A percentile compares a stretch with the other conserved stretches of the same genome.
These are phyloP conservation scores for Magnolia changhungtana DNA, from an alignment of 164 flowering plant species.

Conservation along the genomic window DNA sequence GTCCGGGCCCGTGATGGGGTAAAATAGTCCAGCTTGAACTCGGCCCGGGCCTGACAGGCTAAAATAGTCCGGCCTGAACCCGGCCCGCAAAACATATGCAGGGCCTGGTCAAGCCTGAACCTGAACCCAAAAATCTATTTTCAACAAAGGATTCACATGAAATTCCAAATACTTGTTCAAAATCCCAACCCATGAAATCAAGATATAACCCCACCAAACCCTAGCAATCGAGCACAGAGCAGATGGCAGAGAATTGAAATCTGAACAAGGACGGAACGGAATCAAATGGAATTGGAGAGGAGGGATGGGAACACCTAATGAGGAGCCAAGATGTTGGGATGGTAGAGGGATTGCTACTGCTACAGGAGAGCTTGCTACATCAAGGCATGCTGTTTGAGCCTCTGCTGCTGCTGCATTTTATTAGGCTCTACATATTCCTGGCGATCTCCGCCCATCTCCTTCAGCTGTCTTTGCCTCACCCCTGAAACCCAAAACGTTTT, in stretches of 20 bases:
- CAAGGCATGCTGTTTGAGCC: conserved; percentile 53
- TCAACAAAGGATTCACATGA: background rate
- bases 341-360: conserved; percentile 48
- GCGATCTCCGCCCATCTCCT: too few species aligned
- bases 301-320: conserved; percentile 37
- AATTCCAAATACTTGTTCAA: background rate
- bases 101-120: too few species aligned
- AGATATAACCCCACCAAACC: background rate
- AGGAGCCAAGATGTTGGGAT: conserved; percentile 52
- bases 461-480: too few species aligned
- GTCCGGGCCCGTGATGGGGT: too few species aligned
- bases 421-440: too few species aligned
- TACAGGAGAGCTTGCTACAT: conserved; percentile 49
- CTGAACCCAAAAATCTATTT: background rate
- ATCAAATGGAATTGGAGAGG: background rate
- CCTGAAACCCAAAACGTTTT: too few species aligned
- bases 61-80: too few species aligned
- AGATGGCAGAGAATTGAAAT: background rate
- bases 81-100: too few species aligned
- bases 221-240: background rate
- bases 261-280: background rate
- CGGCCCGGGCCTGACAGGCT: too few species aligned
- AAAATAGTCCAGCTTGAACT: too few species aligned
- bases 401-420: conserved; percentile 25
- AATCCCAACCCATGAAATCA: background rate